Evolutionary conservation across 2,329 filamentous ascomycete genomes (phyloP), one percentile per base, ranked within the genome.

Genomic region (Sporothrix brasiliensis): DNA sequence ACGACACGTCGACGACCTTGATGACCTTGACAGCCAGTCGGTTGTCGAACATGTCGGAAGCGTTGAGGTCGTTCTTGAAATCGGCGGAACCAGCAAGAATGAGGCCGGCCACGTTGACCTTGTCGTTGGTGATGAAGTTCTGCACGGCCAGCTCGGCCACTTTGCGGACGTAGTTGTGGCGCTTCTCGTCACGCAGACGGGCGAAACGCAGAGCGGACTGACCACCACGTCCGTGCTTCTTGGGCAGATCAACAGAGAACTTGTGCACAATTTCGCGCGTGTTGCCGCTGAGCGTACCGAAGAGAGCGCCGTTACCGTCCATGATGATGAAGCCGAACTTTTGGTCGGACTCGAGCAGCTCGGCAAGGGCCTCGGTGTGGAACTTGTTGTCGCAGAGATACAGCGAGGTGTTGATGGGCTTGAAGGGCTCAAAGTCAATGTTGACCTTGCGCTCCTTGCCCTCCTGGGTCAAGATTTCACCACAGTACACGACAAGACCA

Each of bases 361-460:
- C 95, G 75, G 94, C 95, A 75, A 99, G 85, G 21, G 95, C 94
- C 83, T 99, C 95, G 71, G 95, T 99, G 80, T 99, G 95, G 83
- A 99, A 99, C 80, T 99, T 99, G 87, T 99, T 99, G 89, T 99
- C 95, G 84, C 95, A 99, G 73, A 99, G 92, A 81, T 99, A 99
- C 61, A 99, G 88, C 58, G 96, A 99, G 49, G 95, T 99, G 83
- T 99, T 99, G 89, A 99, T 99, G 73, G 95, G 95, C 87, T 99
- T 99, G 88, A 99, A 99, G 44, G 95, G 95, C 83, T 99, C 95
- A 81, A 99, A 99, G 80, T 99, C 96, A 80, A 99, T 99, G 83
- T 99, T 99, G 85, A 99, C 96, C 87, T 97, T 99, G 79, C 95
- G 88, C 84, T 99, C 95, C 83, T 99, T 99, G 82, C 95, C 95